These are phyloP conservation scores for Trichoderma asperelloides DNA, from an alignment of 495 filamentous ascomycete species.

Conservation along the genomic window DNA sequence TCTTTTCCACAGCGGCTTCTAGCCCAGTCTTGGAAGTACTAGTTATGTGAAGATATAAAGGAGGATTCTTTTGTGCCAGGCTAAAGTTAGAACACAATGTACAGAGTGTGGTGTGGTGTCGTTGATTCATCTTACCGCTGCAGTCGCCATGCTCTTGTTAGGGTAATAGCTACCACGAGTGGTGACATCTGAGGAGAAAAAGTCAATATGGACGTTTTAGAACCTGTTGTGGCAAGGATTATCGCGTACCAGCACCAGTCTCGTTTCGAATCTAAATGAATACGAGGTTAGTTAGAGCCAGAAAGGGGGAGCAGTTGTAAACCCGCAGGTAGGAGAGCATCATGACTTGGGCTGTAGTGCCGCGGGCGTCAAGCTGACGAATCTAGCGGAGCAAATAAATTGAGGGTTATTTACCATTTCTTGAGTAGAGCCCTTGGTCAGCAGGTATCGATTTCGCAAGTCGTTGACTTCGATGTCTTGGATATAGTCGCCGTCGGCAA, in stretches of 20 bases:
- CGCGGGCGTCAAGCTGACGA: neutral
- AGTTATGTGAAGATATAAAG: conserved; percentile 89
- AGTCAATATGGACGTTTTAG: conserved; percentile 43
- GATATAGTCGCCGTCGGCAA: conserved; percentile 93
- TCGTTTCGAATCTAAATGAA: conserved; percentile 99
- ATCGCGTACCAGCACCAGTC: conserved; percentile 97
- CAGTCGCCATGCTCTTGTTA: conserved; percentile 93
- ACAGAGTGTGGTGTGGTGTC: neutral
- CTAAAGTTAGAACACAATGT: conserved; percentile 3
- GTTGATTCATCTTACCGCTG: conserved; percentile 54
- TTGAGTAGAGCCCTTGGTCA: conserved; percentile 96
- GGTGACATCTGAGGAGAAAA: conserved; percentile 88
- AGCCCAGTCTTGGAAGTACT: conserved; percentile 88
- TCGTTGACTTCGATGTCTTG: conserved; percentile 98
- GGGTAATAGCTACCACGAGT: conserved; percentile 94
- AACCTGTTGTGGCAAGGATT: conserved; percentile 32
- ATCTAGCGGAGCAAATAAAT: conserved; percentile 25
- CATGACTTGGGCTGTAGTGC: neutral
- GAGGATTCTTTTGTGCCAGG: conserved; percentile 59
- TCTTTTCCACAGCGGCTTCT: conserved; percentile 73
- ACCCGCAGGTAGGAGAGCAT: neutral
- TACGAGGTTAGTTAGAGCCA: conserved; percentile 96
- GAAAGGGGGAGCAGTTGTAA: conserved; percentile 47
- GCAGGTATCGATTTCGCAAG: conserved; percentile 89
- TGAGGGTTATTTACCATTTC: conserved; percentile 92